Evolutionary conservation across 495 filamentous ascomycete species (phyloP).

Genomic region (Penicillium tannophilum): DNA sequence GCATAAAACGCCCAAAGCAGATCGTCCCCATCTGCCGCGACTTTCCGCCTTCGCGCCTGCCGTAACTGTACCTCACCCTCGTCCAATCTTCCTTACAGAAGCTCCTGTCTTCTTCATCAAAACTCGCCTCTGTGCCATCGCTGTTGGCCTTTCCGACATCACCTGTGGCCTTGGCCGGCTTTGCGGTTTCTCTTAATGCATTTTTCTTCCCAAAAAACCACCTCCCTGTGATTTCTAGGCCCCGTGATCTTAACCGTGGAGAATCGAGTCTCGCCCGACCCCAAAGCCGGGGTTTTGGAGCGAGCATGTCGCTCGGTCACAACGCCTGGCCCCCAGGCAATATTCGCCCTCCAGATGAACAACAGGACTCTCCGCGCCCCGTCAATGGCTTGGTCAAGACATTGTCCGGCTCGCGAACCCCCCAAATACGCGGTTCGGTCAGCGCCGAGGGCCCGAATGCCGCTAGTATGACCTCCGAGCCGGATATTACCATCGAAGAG

Average conservation of each 20-base stretch:
- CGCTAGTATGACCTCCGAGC: conserved; percentile 51
- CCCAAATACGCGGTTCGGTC: conserved; percentile 51
- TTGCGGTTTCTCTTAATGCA: conserved; percentile 34
- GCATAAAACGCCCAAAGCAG: neutral
- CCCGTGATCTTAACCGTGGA: conserved; percentile 47
- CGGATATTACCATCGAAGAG: conserved; percentile 59
- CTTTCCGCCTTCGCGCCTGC: conserved; percentile 38
- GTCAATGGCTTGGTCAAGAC: conserved; percentile 51
- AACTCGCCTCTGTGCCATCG: conserved; percentile 38
- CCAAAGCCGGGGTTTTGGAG: conserved; percentile 52
- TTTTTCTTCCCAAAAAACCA: conserved; percentile 34
- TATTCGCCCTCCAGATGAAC: conserved; percentile 49
- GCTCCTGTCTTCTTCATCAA: conserved; percentile 45
- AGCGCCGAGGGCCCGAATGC: conserved; percentile 50
- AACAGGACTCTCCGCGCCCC: conserved; percentile 44
- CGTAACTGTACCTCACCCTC: conserved; percentile 42
- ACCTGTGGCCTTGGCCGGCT: conserved; percentile 19
- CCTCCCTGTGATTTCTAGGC: conserved; percentile 33
- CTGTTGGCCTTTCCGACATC: conserved; percentile 37
- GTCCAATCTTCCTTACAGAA: conserved; percentile 44
- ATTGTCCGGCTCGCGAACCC: conserved; percentile 50
- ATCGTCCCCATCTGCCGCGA: conserved; percentile 13
- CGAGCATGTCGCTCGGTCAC: conserved; percentile 56
- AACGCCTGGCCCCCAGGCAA: conserved; percentile 53
- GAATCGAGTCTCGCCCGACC: conserved; percentile 50